A percentile compares a stretch with the other conserved stretches of the same genome.
Conservation (phyloP, 805 yeast genomes). For the Monosporozyma unispora region DNA sequence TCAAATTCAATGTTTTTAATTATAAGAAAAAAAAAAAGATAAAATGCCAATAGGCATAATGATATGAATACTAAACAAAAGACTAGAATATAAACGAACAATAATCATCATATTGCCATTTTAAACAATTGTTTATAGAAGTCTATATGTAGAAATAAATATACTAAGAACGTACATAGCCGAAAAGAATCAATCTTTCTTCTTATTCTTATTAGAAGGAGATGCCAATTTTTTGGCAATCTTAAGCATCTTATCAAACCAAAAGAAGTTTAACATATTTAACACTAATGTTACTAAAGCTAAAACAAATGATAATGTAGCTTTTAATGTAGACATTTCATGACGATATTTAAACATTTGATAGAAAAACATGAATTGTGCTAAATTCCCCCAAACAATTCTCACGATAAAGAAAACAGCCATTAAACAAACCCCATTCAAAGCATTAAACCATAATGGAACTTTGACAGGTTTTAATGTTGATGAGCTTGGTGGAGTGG, state of each 20-base stretch:
- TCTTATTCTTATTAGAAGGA: slow-evolving; percentile 8
- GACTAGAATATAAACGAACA: too few species aligned
- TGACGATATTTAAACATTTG: slow-evolving; percentile 41
- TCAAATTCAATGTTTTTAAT: too few species aligned
- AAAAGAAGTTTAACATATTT: slow-evolving; percentile 60
- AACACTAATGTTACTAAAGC: slow-evolving; percentile 38
- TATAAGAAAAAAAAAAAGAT: too few species aligned
- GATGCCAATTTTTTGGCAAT: slow-evolving; percentile 50
- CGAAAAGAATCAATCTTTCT: not conserved
- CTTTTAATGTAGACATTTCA: slow-evolving; percentile 38
- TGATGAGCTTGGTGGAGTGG: slow-evolving; percentile 22
- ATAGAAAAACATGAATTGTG: slow-evolving; percentile 44
- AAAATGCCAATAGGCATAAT: too few species aligned
- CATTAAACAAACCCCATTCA: slow-evolving; percentile 69
- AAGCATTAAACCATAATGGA: slow-evolving; percentile 41
- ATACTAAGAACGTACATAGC: too few species aligned
- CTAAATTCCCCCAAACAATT: slow-evolving; percentile 79
- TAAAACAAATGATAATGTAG: slow-evolving; percentile 25
- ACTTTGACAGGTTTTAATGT: slow-evolving; percentile 40
- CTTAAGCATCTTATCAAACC: slow-evolving; percentile 83
- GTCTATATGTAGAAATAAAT: too few species aligned
- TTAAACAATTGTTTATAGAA: too few species aligned
- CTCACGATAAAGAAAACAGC: slow-evolving; percentile 67
- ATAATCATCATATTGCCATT: not conserved
- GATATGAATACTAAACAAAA: too few species aligned